Conservation (phyloP, 1,284 basidiomycete genomes). For the Cutaneotrichosporon sp. region DNA sequence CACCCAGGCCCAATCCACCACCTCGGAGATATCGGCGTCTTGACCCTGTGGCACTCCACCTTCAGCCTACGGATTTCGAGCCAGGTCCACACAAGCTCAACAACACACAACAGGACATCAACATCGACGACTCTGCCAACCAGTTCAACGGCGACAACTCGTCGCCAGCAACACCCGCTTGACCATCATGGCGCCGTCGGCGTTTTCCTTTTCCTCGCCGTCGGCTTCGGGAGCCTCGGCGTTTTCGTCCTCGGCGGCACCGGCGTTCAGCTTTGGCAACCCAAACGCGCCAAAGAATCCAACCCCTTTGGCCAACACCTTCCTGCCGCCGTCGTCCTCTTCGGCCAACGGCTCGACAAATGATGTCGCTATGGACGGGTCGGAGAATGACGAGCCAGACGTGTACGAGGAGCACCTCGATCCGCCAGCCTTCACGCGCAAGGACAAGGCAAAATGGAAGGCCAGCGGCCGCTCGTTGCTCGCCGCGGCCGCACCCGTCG, state of each 20-base stretch:
- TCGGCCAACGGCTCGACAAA: neutral
- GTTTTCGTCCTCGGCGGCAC: conserved; percentile 6
- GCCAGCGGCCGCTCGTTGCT: conserved; percentile 25
- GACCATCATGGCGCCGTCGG: neutral
- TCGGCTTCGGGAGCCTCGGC: conserved; percentile 6
- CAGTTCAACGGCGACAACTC: neutral
- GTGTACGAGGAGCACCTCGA: conserved; percentile 21
- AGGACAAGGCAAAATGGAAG: conserved; percentile 35
- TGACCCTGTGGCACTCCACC: neutral
- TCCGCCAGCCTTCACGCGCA: conserved; percentile 26
- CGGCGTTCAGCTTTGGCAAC: conserved; percentile 10
- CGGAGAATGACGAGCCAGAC: conserved; percentile 5
- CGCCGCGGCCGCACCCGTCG: conserved; percentile 30
- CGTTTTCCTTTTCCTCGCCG: conserved; percentile 5
- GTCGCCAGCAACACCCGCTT: no score
- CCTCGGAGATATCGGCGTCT: neutral
- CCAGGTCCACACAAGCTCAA: neutral
- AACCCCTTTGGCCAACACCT: conserved; percentile 16
- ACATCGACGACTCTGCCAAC: neutral
- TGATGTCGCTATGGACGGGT: conserved; percentile 3
- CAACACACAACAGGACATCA: neutral
- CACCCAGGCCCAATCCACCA: no score
- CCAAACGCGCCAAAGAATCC: conserved; percentile 13
- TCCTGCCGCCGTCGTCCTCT: conserved; percentile 1
- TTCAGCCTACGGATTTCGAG: neutral